These are phyloP conservation scores for Aschersonia sp. DNA, from an alignment of 2,329 filamentous ascomycete species.

Conservation along the genomic window DNA sequence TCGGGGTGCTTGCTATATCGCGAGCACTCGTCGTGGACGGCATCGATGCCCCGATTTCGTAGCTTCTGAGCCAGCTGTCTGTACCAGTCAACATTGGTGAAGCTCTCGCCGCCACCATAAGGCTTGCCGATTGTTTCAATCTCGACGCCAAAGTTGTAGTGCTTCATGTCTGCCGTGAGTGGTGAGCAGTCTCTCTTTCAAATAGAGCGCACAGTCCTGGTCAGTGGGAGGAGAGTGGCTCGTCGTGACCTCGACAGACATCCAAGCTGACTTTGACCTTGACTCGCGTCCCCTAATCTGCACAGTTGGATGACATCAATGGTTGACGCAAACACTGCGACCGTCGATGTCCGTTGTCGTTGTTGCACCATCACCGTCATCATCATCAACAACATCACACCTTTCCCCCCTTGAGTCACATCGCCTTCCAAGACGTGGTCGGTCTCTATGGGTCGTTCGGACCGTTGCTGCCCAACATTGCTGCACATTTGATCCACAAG, in stretches of 20 bases:
- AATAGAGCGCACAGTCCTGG: neutral
- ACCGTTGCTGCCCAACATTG: neutral
- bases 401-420: too few relatives aligned
- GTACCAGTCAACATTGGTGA: conserved; percentile 25
- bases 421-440: neutral
- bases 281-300: too few relatives aligned
- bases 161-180: conserved; percentile 6
- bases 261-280: too few relatives aligned
- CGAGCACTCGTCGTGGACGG: conserved; percentile 21
- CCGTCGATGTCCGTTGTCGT: too few relatives aligned
- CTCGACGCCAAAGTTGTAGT: conserved; percentile 26
- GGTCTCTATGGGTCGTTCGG: neutral
- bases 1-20: conserved; percentile 25
- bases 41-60: conserved; percentile 20
- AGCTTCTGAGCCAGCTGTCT: conserved; percentile 23
- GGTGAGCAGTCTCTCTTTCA: neutral
- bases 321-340: too few relatives aligned
- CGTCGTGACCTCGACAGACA: too few relatives aligned
- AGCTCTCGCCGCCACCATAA: conserved; percentile 19
- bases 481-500: neutral
- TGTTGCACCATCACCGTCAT: too few relatives aligned
- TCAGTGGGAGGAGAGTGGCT: neutral
- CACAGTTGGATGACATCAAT: too few relatives aligned
- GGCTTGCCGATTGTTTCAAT: conserved; percentile 23
- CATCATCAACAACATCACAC: too few relatives aligned